These are phyloP conservation scores for Zygosaccharomyces kombuchaensis DNA, from an alignment of 805 yeast species.

Conservation along the genomic window DNA sequence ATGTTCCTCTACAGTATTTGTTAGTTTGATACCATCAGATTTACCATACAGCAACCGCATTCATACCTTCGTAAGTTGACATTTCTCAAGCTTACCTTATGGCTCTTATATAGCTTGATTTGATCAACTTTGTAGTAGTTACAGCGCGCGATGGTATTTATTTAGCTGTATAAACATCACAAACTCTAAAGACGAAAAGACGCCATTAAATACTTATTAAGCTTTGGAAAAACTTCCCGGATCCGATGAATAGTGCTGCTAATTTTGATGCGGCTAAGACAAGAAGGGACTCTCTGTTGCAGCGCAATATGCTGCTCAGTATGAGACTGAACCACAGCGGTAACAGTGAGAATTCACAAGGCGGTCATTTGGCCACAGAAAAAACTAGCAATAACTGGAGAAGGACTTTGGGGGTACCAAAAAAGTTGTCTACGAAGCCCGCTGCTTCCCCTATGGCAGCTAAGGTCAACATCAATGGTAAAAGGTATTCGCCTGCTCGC, in stretches of 20 bases:
- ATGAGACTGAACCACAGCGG: conserved; percentile 21
- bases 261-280: conserved; percentile 12
- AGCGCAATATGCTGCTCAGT: conserved; percentile 23
- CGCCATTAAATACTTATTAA: not conserved
- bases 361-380: conserved; percentile 1
- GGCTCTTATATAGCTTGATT: not conserved
- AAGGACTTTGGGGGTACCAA: not conserved
- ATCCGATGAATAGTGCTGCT: not conserved
- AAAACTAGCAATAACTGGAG: conserved; percentile 3
- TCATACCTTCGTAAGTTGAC: conserved; percentile 36
- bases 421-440: not conserved
- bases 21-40: not conserved
- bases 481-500: conserved; percentile 3
- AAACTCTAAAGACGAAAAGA: not conserved
- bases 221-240: not conserved
- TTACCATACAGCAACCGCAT: no score
- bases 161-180: conserved; percentile 1
- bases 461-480: not conserved
- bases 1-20: conserved; percentile 29
- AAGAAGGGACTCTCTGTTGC: conserved; percentile 23
- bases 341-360: conserved; percentile 5
- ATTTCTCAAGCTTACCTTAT: conserved; percentile 11
- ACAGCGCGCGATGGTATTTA: not conserved
- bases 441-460: not conserved
- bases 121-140: not conserved